These are phyloP conservation scores for Trichoderma brevicompactum DNA, from an alignment of 2,329 filamentous ascomycete genomes.

Conservation along the genomic window DNA sequence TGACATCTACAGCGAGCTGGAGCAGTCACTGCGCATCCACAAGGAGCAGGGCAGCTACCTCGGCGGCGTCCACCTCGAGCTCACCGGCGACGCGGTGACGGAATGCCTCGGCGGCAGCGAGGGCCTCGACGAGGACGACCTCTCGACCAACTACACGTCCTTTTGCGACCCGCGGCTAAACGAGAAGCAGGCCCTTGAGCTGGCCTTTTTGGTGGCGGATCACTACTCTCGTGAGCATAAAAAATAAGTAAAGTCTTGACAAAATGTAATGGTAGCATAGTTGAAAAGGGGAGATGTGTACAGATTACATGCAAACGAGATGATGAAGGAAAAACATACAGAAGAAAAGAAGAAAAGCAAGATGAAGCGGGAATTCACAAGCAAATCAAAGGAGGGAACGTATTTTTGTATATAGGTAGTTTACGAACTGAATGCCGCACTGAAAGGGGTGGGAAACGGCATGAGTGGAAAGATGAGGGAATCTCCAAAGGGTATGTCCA, in stretches of 20 bases:
- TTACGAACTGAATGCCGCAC: background rate
- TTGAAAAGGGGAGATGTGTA: background rate
- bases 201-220: slow-evolving; percentile 91
- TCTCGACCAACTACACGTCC: slow-evolving; percentile 89
- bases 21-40: slow-evolving; percentile 82
- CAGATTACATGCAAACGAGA: background rate
- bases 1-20: slow-evolving; percentile 86
- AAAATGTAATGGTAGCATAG: no score
- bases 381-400: background rate
- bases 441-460: background rate
- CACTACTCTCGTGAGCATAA: slow-evolving; percentile 60
- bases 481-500: background rate
- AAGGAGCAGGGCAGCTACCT: slow-evolving; percentile 82
- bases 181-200: slow-evolving; percentile 94
- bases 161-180: slow-evolving; percentile 96
- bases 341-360: background rate
- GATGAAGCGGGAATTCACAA: background rate
- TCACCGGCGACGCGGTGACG: slow-evolving; percentile 94
- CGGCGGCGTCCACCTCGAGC: slow-evolving; percentile 90
- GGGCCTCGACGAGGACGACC: slow-evolving; percentile 82
- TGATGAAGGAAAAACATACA: background rate
- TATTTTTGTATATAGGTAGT: background rate
- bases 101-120: slow-evolving; percentile 93
- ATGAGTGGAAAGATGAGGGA: background rate
- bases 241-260: slow-evolving; percentile 13